A percentile compares a stretch with the other conserved stretches of the same genome.
These are phyloP conservation scores for Myriosclerotinia scirpicola DNA, from an alignment of 2,329 filamentous ascomycete genomes.

Conservation along the genomic window DNA sequence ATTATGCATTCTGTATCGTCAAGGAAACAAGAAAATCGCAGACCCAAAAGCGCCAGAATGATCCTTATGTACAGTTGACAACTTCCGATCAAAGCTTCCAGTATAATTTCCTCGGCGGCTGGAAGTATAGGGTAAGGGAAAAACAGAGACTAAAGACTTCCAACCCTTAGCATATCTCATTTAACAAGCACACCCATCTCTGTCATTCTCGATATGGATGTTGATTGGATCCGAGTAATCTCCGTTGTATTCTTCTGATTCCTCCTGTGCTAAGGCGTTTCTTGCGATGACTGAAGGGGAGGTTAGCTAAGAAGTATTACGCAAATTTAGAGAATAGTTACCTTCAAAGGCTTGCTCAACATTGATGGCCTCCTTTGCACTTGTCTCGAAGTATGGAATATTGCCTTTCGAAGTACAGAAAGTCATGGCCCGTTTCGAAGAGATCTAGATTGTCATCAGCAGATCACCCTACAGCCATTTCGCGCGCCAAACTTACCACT, in stretches of 20 bases:
- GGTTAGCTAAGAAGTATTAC: constrained; percentile 13
- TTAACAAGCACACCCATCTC: constrained; percentile 91
- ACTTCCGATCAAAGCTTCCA: constrained; percentile 20
- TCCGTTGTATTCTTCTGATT: constrained; percentile 94
- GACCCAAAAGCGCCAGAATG: constrained; percentile 39
- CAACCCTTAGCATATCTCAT: constrained; percentile 19
- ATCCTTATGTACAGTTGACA: constrained; percentile 38
- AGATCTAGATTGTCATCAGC: constrained; percentile 60
- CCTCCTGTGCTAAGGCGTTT: constrained; percentile 93
- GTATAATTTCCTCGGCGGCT: constrained; percentile 13
- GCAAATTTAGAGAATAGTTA: constrained; percentile 35
- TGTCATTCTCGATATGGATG: constrained; percentile 92
- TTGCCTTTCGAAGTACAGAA: constrained; percentile 98
- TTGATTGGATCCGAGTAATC: constrained; percentile 98
- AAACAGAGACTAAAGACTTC: constrained; percentile 21
- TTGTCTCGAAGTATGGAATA: constrained; percentile 99
- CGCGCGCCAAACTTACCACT: constrained; percentile 59
- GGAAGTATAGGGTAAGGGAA: not conserved
- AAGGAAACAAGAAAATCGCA: constrained; percentile 29
- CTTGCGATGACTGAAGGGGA: constrained; percentile 76
- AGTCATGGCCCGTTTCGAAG: constrained; percentile 91
- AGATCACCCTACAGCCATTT: not conserved
- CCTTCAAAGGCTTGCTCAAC: constrained; percentile 82
- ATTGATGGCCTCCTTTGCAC: constrained; percentile 97
- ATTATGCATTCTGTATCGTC: constrained; percentile 35